Evolutionary conservation across 805 yeast species (phyloP).

Genomic region (Yarrowia sp.): DNA sequence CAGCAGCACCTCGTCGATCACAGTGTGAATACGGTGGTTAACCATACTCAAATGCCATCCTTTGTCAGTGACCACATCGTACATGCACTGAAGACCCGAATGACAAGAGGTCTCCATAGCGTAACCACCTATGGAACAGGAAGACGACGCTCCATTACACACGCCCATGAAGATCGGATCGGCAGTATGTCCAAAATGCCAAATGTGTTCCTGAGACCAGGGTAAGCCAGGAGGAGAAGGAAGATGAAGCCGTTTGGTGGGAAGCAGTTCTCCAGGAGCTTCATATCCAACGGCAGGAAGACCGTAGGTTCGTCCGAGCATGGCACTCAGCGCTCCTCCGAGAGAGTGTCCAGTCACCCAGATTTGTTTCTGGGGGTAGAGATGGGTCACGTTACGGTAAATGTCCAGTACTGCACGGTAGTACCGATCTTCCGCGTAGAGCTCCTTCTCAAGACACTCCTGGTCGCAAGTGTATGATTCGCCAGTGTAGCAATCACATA

Average conservation of each 20-base stretch:
- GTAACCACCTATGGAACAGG: slow-evolving; percentile 89
- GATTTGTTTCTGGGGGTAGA: slow-evolving; percentile 63
- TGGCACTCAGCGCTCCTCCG: slow-evolving; percentile 81
- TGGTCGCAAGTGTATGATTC: slow-evolving; percentile 85
- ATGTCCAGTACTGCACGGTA: slow-evolving; percentile 76
- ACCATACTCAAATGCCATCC: slow-evolving; percentile 90
- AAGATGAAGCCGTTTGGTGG: slow-evolving; percentile 78
- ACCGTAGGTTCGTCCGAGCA: slow-evolving; percentile 86
- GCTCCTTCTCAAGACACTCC: slow-evolving; percentile 74
- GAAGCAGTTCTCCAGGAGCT: slow-evolving; percentile 88
- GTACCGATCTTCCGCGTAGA: slow-evolving; percentile 72
- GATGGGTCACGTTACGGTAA: slow-evolving; percentile 62
- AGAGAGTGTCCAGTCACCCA: slow-evolving; percentile 96
- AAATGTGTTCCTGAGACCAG: slow-evolving; percentile 69
- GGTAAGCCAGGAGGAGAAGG: slow-evolving; percentile 94
- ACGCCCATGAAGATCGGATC: slow-evolving; percentile 97
- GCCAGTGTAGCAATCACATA: slow-evolving; percentile 83
- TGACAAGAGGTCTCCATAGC: slow-evolving; percentile 98
- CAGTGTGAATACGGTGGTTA: slow-evolving; percentile 87
- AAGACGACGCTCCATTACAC: slow-evolving; percentile 87
- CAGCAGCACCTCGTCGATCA: slow-evolving; percentile 74
- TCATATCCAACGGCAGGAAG: slow-evolving; percentile 86
- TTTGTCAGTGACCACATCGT: slow-evolving; percentile 81
- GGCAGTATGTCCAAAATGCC: slow-evolving; percentile 96
- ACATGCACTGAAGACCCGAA: slow-evolving; percentile 80